Base-by-base conservation (phyloP, 306 rosid species). In the Citrullus mucosospermus region DNA sequence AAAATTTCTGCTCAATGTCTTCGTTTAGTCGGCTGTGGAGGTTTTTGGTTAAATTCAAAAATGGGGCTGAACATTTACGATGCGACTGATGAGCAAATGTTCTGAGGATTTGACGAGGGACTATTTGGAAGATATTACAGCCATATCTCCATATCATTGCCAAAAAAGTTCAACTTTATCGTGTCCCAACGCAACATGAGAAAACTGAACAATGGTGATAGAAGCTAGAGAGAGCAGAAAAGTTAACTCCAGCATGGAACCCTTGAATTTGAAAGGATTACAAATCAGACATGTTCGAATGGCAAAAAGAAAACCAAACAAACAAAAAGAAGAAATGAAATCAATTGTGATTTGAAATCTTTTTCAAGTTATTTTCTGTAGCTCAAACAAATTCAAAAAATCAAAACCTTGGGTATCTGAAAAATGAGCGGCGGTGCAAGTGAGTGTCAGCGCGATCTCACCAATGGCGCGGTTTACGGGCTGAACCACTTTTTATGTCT, bases 141-240 rank as follows among this genome's bases (percentile, higher is more conserved):
- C 80, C 67, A 60, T 67, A 41, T 48, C 78, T 80, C 87, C 86
- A 84, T 80, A 48, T 72, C 77, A 72, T 70, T 70, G 57, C 76
- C 76, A 44, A 44, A 20, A 11, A 46, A 20, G 14, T 46, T 20
- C 12, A 48, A 22, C 39, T 44, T 70, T 70, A 20, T 43, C 46
- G 15, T 3, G 18, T 22, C 2, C 76, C 76, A 22, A 68, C 17
- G 51, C 7, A 25, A 44, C 75, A 68, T 63, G 71, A 63, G 71
- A 63, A 34, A 63, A 34, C 12, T 34, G 5, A 4, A 16, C 57
- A 14, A 53, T 53, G 57, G n/a, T 53, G 57, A 15, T 53, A 1
- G 57, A 53, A 53, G 57, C 57, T 53, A 15, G 57, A 53, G 53
- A 48, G 8, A 53, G 57, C 57, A 53, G 20, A 53, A 53, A 53